Percentiles rank a stretch among this genome's conserved stretches.
Conservation (phyloP, 257 asterid genomes). For the Scutellaria barbata region DNA sequence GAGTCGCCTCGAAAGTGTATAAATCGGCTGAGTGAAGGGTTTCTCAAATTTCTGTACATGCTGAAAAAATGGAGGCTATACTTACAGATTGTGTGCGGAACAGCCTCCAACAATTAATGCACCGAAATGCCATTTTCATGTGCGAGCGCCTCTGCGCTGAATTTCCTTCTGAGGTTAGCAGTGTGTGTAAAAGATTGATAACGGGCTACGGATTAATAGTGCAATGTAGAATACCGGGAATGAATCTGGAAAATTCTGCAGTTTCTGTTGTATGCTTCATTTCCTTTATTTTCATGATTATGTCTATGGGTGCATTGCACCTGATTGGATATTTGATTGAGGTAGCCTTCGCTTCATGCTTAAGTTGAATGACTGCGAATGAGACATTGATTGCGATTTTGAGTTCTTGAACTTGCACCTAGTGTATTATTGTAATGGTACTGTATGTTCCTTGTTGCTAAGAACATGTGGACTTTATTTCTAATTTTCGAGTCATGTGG, state of each 20-base stretch:
- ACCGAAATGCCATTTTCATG: slow-evolving; percentile 88
- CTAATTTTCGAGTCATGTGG: neutral
- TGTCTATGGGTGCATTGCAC: slow-evolving; percentile 16
- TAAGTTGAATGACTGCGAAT: slow-evolving; percentile 35
- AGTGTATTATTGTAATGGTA: neutral
- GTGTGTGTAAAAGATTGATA: neutral
- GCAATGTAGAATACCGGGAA: neutral
- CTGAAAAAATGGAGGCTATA: slow-evolving; percentile 68
- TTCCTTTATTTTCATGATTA: slow-evolving; percentile 2
- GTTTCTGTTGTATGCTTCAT: slow-evolving; percentile 13
- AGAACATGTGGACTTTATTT: slow-evolving; percentile 8
- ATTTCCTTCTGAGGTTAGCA: slow-evolving; percentile 84
- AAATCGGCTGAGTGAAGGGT: slow-evolving; percentile 29
- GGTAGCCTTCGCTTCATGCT: neutral
- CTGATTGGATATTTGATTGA: neutral
- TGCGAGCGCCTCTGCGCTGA: slow-evolving; percentile 96
- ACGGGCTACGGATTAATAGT: neutral
- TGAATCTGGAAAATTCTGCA: slow-evolving; percentile 14
- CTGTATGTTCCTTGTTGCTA: slow-evolving; percentile 21
- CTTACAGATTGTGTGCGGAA: slow-evolving; percentile 69
- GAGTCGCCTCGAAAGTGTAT: slow-evolving; percentile 3
- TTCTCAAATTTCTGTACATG: slow-evolving; percentile 15
- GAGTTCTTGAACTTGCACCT: slow-evolving; percentile 25
- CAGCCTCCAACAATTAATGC: slow-evolving; percentile 68
- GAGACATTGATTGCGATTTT: slow-evolving; percentile 17